phyloP scores from a whole-genome alignment of 306 rosid species.

The Gastrolobium villosum region DNA sequence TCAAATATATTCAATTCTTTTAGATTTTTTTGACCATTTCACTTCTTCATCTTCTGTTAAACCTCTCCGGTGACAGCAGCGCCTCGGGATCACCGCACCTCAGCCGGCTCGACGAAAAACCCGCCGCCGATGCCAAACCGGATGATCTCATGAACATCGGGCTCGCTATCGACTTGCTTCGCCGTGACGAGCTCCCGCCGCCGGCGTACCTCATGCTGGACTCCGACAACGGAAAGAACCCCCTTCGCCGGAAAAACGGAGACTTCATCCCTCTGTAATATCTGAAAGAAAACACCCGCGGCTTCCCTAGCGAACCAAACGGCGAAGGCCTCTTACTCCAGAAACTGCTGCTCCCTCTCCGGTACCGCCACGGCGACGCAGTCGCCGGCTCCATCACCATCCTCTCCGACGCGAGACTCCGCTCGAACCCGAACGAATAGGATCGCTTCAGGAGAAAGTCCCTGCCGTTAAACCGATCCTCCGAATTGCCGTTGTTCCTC shows the following conservation, averaged over 20 bases:
- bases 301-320: slow-evolving; percentile 77
- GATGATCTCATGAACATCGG: slow-evolving; percentile 87
- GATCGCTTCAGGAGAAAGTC: slow-evolving; percentile 83
- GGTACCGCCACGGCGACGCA: slow-evolving; percentile 83
- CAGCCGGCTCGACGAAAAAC: slow-evolving; percentile 84
- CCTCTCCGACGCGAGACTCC: slow-evolving; percentile 77
- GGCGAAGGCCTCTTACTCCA: slow-evolving; percentile 89
- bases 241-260: slow-evolving; percentile 82
- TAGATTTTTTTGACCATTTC: no score
- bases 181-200: slow-evolving; percentile 74
- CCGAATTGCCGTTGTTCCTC: slow-evolving; percentile 52
- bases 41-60: slow-evolving; percentile 58
- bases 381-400: slow-evolving; percentile 80
- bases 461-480: slow-evolving; percentile 61
- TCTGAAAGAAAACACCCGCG: slow-evolving; percentile 82
- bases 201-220: slow-evolving; percentile 82
- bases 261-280: slow-evolving; percentile 92
- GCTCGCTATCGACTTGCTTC: slow-evolving; percentile 89
- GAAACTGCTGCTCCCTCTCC: slow-evolving; percentile 65
- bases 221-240: slow-evolving; percentile 84
- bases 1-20: no score
- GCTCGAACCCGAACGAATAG: slow-evolving; percentile 90
- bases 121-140: slow-evolving; percentile 47
- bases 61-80: slow-evolving; percentile 93
- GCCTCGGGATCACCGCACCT: slow-evolving; percentile 99